Evolutionary conservation across 768 basidiomycete species (phyloP), one percentile per base, ranked within the genome.

Genomic region (Amyloporia xantha): DNA sequence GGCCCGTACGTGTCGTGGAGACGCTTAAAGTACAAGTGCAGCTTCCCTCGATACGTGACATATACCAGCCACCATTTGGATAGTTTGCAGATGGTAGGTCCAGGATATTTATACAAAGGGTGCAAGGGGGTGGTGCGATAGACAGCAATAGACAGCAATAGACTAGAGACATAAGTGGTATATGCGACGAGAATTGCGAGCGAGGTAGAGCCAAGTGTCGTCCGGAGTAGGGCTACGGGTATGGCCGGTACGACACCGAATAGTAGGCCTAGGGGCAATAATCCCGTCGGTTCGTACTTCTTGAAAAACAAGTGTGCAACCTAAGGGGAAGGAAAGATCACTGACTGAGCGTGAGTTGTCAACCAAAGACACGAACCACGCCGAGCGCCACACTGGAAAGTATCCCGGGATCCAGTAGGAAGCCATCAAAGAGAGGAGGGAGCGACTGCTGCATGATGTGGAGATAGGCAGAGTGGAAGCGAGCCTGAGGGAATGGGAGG

Each of bases 1-100:
- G 56, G 55, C 3, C 57, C 59, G 46, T 59, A 60, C 27, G 41
- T 51, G 11, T 54, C 48, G 42, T 62, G 60, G 17, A 60, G 47
- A 13, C 51, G 40, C 20, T 54, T 52, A 3, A 52, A 52, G 50
- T 58, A 59, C 9, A 54, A 7, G 48, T 58, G 53, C 35, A 51
- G 59, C 37, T 49, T 56, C 2, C 60, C 60, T 15, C 52, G 35
- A 5, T 41, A 37, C 15, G 53, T 49, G 12, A 60, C 46, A 48
- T 42, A 56, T 12, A 51, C 53, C 30, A 60, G 41, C 17, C 36
- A 48, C 1, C 47, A 21, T 20, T 54, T 56, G 6, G 57, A 53
- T 2, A 62, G n/a, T 37, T 47, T 53, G 42, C 49, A 45, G 4
- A 48, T 13, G 15, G 56, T 4, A 2, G 60, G 60, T 3, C 57